These are phyloP conservation scores for Solanum hybrid DNA, from an alignment of 305 asterid species.

Conservation along the genomic window DNA sequence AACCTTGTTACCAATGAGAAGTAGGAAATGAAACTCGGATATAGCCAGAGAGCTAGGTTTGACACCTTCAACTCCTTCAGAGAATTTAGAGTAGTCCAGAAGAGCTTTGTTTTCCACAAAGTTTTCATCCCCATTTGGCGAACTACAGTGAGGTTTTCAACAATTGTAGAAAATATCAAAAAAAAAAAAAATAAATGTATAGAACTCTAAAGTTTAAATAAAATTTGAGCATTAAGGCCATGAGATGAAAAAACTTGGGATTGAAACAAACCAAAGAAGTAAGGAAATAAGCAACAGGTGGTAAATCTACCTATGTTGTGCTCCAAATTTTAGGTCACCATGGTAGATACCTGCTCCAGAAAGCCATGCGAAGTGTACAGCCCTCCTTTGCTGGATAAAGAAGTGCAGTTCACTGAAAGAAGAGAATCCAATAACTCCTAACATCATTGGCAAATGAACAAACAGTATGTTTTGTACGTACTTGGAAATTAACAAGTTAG, in stretches of 20 bases:
- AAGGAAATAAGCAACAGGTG: constrained; percentile 10
- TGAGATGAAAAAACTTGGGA: neutral
- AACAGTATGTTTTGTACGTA: neutral
- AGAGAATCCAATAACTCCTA: constrained; percentile 8
- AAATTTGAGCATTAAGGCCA: neutral
- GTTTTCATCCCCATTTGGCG: constrained; percentile 87
- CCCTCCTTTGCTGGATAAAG: constrained; percentile 90
- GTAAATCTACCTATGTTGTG: constrained; percentile 54
- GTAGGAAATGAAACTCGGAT: constrained; percentile 93
- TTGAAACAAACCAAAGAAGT: neutral
- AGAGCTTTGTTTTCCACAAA: constrained; percentile 98
- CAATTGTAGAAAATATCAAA: constrained; percentile 13
- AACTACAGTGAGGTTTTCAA: constrained; percentile 38
- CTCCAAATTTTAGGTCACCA: constrained; percentile 93
- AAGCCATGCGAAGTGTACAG: constrained; percentile 93
- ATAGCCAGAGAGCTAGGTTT: constrained; percentile 89
- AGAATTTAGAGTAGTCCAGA: constrained; percentile 59
- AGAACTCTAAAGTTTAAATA: neutral
- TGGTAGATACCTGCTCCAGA: constrained; percentile 98
- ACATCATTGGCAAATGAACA: neutral
- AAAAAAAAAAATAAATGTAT: neutral
- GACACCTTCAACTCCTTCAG: constrained; percentile 71
- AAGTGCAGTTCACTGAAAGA: constrained; percentile 90
- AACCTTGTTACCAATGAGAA: constrained; percentile 87
- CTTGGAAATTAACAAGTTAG: neutral